Evolutionary conservation across 2,329 filamentous ascomycete species (phyloP).

Genomic region (Hirsutella thompsonii): DNA sequence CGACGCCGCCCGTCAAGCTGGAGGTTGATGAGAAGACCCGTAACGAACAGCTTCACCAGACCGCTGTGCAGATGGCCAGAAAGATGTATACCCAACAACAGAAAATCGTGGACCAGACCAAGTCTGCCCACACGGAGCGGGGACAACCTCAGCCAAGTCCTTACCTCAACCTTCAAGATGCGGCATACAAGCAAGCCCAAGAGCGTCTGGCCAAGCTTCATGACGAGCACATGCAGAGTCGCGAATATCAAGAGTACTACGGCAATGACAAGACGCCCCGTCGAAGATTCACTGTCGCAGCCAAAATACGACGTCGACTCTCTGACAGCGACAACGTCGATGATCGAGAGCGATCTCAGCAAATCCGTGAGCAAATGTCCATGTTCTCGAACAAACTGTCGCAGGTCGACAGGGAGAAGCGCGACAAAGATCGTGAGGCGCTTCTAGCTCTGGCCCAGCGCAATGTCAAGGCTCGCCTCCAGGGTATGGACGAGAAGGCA

Average conservation of each 20-base stretch:
- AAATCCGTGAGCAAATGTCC: constrained; percentile 69
- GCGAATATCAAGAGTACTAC: constrained; percentile 66
- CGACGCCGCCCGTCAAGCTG: constrained; percentile 55
- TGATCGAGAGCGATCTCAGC: constrained; percentile 56
- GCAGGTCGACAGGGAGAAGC: constrained; percentile 60
- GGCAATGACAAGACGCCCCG: constrained; percentile 33
- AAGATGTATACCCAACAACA: constrained; percentile 69
- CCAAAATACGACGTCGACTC: constrained; percentile 47
- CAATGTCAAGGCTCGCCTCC: constrained; percentile 70
- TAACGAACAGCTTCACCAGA: constrained; percentile 63
- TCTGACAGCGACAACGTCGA: constrained; percentile 52
- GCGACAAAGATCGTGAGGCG: constrained; percentile 59
- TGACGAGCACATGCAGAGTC: constrained; percentile 49
- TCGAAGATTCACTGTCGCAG: constrained; percentile 35
- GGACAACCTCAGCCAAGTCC: constrained; percentile 34
- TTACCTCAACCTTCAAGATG: constrained; percentile 62
- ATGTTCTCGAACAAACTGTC: constrained; percentile 56
- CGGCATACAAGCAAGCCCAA: constrained; percentile 74
- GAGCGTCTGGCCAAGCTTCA: constrained; percentile 73
- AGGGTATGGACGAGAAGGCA: constrained; percentile 71
- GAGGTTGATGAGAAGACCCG: constrained; percentile 64
- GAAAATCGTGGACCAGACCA: constrained; percentile 40
- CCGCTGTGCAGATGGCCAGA: constrained; percentile 80
- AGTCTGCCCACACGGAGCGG: constrained; percentile 22
- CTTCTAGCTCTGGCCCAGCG: constrained; percentile 69